Base-by-base conservation (phyloP, 2,329 filamentous ascomycete species). In the Trichoderma pleuroti region DNA sequence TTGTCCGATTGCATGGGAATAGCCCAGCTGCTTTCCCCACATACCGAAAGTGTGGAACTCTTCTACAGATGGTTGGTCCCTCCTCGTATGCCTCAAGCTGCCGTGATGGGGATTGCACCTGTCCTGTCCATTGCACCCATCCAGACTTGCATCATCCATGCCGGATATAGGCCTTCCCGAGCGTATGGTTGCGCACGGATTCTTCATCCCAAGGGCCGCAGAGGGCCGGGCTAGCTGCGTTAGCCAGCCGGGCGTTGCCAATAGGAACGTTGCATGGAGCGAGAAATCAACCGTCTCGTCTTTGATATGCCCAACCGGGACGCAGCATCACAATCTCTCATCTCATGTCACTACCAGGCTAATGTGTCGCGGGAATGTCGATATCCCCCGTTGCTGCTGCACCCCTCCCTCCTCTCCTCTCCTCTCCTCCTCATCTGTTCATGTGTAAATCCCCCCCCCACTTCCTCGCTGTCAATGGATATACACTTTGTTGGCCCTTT, bases 121-220 rank as follows among this genome's bases (percentile, higher is more conserved):
- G 49, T 57, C 42, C 18, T 49, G 49, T 57, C 18, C 28, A 57
- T 42, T 42, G 49, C 26, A 59, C 16, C 18, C 39, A 12, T n/a
- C n/a, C n/a, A 36, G 42, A 28, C 26, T 24, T 14, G 24, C 63
- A 56, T 57, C 52, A 32, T 12, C 8, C n/a, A 46, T 59, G 39
- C 64, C 52, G 64, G 34, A 54, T 34, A 57, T 24, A 16, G 21
- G 18, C 36, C 39, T 11, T 68, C 34, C 54, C 64, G 54, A 59
- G 36, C 64, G 54, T 68, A 57, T 59, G 64, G 64, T 34, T 34
- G 64, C 28, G 64, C 64, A 49, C 64, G 36, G n/a, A 46, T 46
- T 46, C 54, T 24, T 59, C 54, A n/a, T 60, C 14, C 30, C 30
- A 26, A 24, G 14, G 36, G n/a, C 26, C 26, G 61, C 64, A 49